Evolutionary conservation across 73 alveolate genomes (phyloP).

Genomic region (Paramecium tetraurelia): DNA sequence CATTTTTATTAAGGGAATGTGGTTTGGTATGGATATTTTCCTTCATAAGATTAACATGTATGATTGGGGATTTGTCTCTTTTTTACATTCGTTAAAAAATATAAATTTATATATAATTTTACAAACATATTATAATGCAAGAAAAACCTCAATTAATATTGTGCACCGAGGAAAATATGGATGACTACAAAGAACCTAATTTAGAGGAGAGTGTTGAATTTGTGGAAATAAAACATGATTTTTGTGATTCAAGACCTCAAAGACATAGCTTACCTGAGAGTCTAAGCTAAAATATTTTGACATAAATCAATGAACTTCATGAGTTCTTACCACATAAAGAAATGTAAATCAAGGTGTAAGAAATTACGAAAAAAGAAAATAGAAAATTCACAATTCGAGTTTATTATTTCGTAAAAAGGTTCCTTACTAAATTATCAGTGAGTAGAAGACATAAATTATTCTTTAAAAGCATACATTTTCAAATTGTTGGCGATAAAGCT

Average conservation of each 20-base stretch:
- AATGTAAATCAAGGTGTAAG: neutral
- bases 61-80: constrained; percentile 22
- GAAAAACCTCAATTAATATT: neutral
- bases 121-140: neutral
- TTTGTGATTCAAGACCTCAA: neutral
- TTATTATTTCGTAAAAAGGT: neutral
- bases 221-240: neutral
- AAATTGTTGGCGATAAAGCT: constrained; percentile 22
- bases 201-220: neutral
- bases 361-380: neutral
- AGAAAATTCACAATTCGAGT: neutral
- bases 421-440: constrained; percentile 9
- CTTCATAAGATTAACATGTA: neutral
- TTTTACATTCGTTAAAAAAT: constrained; percentile 18
- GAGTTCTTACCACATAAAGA: neutral
- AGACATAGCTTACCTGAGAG: neutral
- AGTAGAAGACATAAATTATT: constrained; percentile 4
- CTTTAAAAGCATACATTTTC: neutral
- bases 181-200: neutral
- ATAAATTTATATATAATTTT: neutral
- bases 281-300: neutral
- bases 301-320: neutral
- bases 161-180: neutral
- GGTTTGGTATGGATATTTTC: neutral
- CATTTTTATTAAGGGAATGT: neutral